Conservation (phyloP, 2,329 filamentous ascomycete genomes). For the Penicillium sp. region DNA sequence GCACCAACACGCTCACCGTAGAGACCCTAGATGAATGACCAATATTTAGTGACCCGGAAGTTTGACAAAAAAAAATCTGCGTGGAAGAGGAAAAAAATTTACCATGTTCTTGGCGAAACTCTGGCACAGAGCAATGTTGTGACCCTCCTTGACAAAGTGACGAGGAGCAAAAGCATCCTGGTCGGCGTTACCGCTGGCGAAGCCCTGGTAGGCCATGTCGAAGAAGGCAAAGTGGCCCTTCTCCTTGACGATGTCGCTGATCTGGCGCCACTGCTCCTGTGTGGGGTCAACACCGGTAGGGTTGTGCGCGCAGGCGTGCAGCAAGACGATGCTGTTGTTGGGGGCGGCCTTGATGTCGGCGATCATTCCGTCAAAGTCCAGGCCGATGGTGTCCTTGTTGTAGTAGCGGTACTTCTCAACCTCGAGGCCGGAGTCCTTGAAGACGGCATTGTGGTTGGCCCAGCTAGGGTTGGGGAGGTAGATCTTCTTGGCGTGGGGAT, state of each 20-base stretch:
- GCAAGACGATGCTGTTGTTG: conserved; percentile 78
- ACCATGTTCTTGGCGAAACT: conserved; percentile 99
- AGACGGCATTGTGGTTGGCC: conserved; percentile 97
- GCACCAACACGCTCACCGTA: conserved; percentile 97
- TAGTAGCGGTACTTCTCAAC: conserved; percentile 98
- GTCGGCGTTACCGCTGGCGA: conserved; percentile 86
- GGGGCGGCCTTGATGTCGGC: conserved; percentile 85
- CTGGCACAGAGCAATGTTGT: conserved; percentile 81
- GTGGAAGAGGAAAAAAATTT: conserved; percentile 20
- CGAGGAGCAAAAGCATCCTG: conserved; percentile 89
- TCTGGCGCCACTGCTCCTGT: conserved; percentile 83
- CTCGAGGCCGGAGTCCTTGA: conserved; percentile 83
- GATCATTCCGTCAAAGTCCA: conserved; percentile 93
- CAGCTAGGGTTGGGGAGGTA: conserved; percentile 95
- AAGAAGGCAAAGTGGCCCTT: conserved; percentile 92
- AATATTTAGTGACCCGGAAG: neutral
- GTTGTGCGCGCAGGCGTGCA: conserved; percentile 97
- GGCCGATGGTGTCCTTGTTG: conserved; percentile 95
- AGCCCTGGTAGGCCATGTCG: conserved; percentile 99
- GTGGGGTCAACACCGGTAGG: conserved; percentile 95
- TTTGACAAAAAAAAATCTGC: too few species aligned
- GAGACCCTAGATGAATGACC: conserved; percentile 58
- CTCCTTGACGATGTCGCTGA: conserved; percentile 78
- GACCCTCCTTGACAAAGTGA: conserved; percentile 87
- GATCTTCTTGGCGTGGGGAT: conserved; percentile 85